Conservation (phyloP, 2,329 filamentous ascomycete genomes). For the Trichoderma sp. region DNA sequence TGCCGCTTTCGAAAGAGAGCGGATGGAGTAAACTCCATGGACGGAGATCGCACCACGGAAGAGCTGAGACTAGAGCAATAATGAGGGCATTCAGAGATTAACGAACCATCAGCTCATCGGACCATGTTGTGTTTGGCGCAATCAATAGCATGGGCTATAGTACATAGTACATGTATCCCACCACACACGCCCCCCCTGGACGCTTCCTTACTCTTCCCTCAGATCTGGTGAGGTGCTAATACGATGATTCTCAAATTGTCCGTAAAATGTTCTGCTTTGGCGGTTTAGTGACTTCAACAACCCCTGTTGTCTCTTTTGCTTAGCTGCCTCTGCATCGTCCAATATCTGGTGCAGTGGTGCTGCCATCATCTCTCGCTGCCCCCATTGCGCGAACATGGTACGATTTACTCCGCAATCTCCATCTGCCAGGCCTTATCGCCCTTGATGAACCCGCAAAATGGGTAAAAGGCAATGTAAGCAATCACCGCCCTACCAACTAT, state of each 20-base stretch:
- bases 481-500: no score
- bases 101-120: conserved; percentile 10
- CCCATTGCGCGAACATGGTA: background rate
- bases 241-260: background rate
- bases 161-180: background rate
- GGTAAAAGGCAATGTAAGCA: no score
- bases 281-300: background rate
- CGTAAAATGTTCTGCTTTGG: background rate
- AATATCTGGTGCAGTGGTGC: background rate
- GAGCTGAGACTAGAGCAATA: background rate
- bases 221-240: background rate
- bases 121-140: background rate
- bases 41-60: background rate
- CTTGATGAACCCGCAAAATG: background rate
- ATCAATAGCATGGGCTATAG: background rate
- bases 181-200: background rate
- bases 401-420: conserved; percentile 9
- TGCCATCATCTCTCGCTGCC: background rate
- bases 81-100: background rate
- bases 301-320: background rate
- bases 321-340: background rate
- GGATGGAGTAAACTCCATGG: background rate
- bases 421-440: background rate
- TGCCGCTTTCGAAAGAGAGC: background rate
- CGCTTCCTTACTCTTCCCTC: background rate